Evolutionary conservation across 257 asterid genomes (phyloP), one percentile per base, ranked within the genome.

Genomic region (Voacanga thouarsii): DNA sequence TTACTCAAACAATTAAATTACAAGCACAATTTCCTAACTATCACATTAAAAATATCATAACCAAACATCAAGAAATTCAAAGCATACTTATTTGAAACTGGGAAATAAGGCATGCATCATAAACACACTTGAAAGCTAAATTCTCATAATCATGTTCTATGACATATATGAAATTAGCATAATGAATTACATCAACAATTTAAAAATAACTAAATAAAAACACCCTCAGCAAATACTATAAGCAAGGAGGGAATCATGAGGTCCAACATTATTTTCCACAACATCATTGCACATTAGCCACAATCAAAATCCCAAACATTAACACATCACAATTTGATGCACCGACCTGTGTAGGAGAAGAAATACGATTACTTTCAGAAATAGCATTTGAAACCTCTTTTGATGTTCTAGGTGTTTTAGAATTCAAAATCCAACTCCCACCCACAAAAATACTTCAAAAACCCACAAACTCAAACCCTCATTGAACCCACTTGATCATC

Each of bases 401-500:
- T 63, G 82, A 71, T 37, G 50, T 21, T 67, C 18, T 53, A 23
- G 82, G 44, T 57, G 67, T 57, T 53, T 68, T 68, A 47, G 84
- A 74, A 85, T 80, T 75, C 61, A 85, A 63, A 80, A 55, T 83
- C 87, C 49, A 83, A 85, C 83, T 80, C 78, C 78, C 78, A 76
- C 83, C 84, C 80, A 85, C 79, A 8, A 82, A 84, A 81, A 50
- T 72, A 66, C 89, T 77, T 81, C 80, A 69, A 84, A 82, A 87
- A 80, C 85, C 87, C 91, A 69, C 80, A 84, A 82, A 61, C 83
- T 59, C 83, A 82, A 90, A 85, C 89, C 92, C 89, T 81, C 85
- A 84, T 77, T 72, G 82, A 80, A 79, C 88, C 77, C 85, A 83
- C 86, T 84, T 89, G 96, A 92, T 94, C 96, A 84, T 86, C 53